A percentile compares a stretch with the other conserved stretches of the same genome.
Conservation (phyloP, 352 stramenopile species). For the Phytophthora hybrid region DNA sequence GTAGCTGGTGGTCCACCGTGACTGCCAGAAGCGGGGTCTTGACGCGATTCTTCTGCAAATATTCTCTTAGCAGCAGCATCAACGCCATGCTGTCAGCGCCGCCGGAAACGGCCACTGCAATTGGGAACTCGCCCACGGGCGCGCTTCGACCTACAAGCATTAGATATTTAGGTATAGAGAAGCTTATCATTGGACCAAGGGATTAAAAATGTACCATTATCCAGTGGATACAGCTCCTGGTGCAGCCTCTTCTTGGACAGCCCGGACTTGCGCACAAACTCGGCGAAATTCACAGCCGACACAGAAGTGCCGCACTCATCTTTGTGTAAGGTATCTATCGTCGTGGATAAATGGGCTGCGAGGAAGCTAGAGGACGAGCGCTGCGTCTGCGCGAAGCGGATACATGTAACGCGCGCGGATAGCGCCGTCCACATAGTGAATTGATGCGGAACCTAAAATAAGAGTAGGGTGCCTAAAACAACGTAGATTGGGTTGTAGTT, state of each 20-base stretch:
- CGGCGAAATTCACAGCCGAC: slow-evolving; percentile 43
- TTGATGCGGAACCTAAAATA: slow-evolving; percentile 9
- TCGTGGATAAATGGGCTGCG: slow-evolving; percentile 3
- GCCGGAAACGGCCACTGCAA: slow-evolving; percentile 80
- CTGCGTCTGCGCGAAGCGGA: background rate
- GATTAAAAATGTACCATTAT: slow-evolving; percentile 23
- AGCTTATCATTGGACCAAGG: background rate
- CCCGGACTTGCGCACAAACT: slow-evolving; percentile 48
- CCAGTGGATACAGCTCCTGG: slow-evolving; percentile 44
- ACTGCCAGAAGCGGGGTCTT: slow-evolving; percentile 77
- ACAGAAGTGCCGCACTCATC: slow-evolving; percentile 16
- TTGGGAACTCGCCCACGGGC: slow-evolving; percentile 46
- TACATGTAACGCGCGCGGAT: background rate
- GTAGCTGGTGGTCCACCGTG: slow-evolving; percentile 82
- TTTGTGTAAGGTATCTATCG: background rate
- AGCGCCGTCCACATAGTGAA: slow-evolving; percentile 10
- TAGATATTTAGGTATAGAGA: too few species aligned
- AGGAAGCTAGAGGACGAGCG: slow-evolving; percentile 6
- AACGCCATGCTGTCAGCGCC: slow-evolving; percentile 86
- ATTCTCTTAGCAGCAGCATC: slow-evolving; percentile 77
- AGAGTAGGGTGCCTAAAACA: background rate
- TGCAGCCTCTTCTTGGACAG: slow-evolving; percentile 54
- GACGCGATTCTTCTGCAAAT: slow-evolving; percentile 55
- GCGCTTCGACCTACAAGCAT: slow-evolving; percentile 9
- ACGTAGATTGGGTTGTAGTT: slow-evolving; percentile 8